Evolutionary conservation across 1,284 basidiomycete species (phyloP), one percentile per base, ranked within the genome.

Genomic region (Lignosus rhinocerotis): DNA sequence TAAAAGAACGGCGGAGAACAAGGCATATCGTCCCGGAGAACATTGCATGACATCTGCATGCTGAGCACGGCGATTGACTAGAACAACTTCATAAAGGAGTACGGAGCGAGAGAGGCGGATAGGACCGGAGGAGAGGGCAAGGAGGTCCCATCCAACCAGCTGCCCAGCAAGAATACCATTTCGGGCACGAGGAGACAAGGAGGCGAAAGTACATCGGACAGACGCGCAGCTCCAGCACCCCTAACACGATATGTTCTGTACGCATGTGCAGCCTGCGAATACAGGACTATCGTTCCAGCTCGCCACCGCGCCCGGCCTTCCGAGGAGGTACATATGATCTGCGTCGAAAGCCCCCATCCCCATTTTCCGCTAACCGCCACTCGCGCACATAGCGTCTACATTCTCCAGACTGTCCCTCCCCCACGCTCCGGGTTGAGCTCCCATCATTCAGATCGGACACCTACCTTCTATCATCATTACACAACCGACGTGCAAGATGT

Each of bases 141-240:
- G 39, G 32, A 11, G n/a, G 16, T 25, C 25, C 25, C 25, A 31
- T 48, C 25, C 10, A 45, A 36, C 14, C 30, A 25, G 45, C 17
- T 57, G 63, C 60, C 46, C 51, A 36, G 36, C 62, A 58, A 54
- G 61, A 55, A 50, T 48, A 53, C 69, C 65, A 55, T 59, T 60
- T 66, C 59, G 50, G 67, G 66, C 70, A 72, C 69, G 70, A 60
- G 70, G 66, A 65, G 61, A 59, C 67, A 68, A 61, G 69, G 69
- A 68, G 67, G 67, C 67, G 52, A 50, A 34, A 53, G 62, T 45
- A 51, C 59, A 56, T 51, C 46, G 46, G 56, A 61, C 63, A 64
- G 59, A 51, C 59, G 59, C 55, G 53, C 63, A 57, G 59, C 51
- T 58, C 34, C 60, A 61, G 55, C 59, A 54, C 65, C 60, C 63